Percentiles rank a stretch among this genome's conserved stretches.
Conservation (phyloP, 2,329 filamentous ascomycete genomes). For the Chrysosphaeria jannelii region DNA sequence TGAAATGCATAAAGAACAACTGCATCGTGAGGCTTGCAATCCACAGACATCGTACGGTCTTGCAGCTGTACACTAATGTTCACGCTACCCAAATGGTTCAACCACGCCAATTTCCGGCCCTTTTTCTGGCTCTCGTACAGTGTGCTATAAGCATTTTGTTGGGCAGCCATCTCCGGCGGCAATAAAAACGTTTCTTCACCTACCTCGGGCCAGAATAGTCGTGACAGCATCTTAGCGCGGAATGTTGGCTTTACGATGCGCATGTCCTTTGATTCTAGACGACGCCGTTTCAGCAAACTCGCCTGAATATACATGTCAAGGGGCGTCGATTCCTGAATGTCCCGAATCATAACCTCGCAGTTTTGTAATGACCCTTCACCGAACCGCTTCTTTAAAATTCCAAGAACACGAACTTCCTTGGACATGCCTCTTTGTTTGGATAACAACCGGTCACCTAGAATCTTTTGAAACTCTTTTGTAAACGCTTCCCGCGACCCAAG, state of each 20-base stretch:
- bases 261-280: neutral
- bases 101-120: constrained; percentile 66
- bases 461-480: constrained; percentile 74
- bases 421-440: constrained; percentile 37
- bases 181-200: constrained; percentile 37
- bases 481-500: constrained; percentile 77
- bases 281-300: neutral
- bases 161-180: constrained; percentile 22
- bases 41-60: constrained; percentile 43
- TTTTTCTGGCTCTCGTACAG: constrained; percentile 59
- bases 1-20: constrained; percentile 68
- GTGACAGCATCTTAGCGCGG: constrained; percentile 64
- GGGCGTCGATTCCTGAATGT: constrained; percentile 55
- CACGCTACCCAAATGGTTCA: constrained; percentile 53
- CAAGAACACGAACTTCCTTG: constrained; percentile 55
- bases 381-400: constrained; percentile 66
- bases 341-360: constrained; percentile 91
- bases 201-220: constrained; percentile 76
- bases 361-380: constrained; percentile 65
- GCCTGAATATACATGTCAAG: constrained; percentile 33
- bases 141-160: constrained; percentile 40
- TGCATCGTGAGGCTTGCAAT: constrained; percentile 61
- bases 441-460: constrained; percentile 58
- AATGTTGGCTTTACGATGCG: too few species aligned
- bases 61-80: constrained; percentile 55